Base-by-base conservation (phyloP, 371 early-diverging fungal species). In the Chytridiales sp. region DNA sequence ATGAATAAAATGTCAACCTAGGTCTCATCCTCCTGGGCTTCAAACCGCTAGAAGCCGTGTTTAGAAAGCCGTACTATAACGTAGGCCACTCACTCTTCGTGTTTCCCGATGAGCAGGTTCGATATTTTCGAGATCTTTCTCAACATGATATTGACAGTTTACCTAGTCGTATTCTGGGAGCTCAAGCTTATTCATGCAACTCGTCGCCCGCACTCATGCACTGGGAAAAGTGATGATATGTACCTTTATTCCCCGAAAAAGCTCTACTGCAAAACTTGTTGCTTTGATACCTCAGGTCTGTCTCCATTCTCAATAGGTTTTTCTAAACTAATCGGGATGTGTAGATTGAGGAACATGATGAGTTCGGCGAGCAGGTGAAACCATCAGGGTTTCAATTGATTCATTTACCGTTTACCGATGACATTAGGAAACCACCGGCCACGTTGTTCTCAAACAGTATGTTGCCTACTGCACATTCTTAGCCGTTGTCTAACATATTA, bases 101-200 rank as follows among this genome's bases (percentile, higher is more conserved):
- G 41, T 84, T 84, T 65, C 91, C 92, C 0, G 88, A 90, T 62
- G 90, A 92, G 62, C 59, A 43, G 44, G 87, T 84, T 9, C 38
- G 32, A 3, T 51, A 13, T 39, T 39, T n/a, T 39, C 39, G 9
- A 9, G 39, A 13, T 39, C n/a, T 39, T 39, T 9, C 9, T 39
- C n/a, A 9, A 46, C 9, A 19, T 46, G 24, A 46, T 9, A 46
- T 46, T 21, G 24, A 13, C 9, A 46, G n/a, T n/a, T n/a, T n/a
- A 46, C 21, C 15, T 47, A 76, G 75, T 62, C 74, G 53, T 84
- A 77, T 46, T 72, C 74, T 41, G 89, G 88, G 11, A 88, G 89
- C 54, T 80, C 80, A 1, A 74, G 82, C 15, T 70, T 85, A 2
- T 87, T 88, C 58, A 71, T 85, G 1, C 81, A 87, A 0, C 66